phyloP scores from a whole-genome alignment of 108 stramenopile species.

The Phaeodactylum tricornutum region DNA sequence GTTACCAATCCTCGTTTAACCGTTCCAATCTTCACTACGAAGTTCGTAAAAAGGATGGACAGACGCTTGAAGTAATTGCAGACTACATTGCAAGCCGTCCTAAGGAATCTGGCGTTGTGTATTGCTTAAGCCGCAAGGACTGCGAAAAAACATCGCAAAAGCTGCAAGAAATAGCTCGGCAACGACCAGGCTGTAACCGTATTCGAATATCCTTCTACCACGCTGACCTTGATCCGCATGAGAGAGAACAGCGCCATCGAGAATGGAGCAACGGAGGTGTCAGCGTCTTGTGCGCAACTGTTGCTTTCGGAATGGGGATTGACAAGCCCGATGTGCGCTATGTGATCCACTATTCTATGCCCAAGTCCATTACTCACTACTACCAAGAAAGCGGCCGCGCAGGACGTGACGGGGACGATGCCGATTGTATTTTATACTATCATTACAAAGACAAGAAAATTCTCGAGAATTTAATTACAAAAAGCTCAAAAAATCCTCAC shows the following conservation, averaged over 20 bases:
- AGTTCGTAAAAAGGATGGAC: conserved; percentile 78
- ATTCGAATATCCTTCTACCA: conserved; percentile 89
- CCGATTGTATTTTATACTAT: conserved; percentile 94
- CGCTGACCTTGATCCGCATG: conserved; percentile 77
- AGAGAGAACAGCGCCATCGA: conserved; percentile 72
- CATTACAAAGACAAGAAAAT: conserved; percentile 80
- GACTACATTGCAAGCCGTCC: conserved; percentile 60
- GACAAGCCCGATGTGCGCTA: conserved; percentile 81
- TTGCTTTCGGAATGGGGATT: conserved; percentile 49
- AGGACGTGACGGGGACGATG: conserved; percentile 87
- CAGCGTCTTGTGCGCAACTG: conserved; percentile 88
- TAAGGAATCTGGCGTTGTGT: conserved; percentile 91
- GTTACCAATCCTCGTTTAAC: conserved; percentile 84
- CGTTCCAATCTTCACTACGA: conserved; percentile 93
- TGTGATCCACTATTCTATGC: conserved; percentile 97
- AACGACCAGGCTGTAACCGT: conserved; percentile 38
- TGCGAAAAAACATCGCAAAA: conserved; percentile 78
- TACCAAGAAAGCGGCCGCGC: conserved; percentile 96
- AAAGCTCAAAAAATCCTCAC: conserved; percentile 29
- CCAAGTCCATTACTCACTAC: conserved; percentile 97
- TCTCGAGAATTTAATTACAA: conserved; percentile 79
- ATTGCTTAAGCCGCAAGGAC: conserved; percentile 93
- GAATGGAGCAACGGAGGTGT: conserved; percentile 84
- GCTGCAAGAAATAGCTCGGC: conserved; percentile 45
- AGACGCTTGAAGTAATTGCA: conserved; percentile 69